Base-by-base conservation (phyloP, 352 stramenopile genomes). In the Nothophytophthora sp. region DNA sequence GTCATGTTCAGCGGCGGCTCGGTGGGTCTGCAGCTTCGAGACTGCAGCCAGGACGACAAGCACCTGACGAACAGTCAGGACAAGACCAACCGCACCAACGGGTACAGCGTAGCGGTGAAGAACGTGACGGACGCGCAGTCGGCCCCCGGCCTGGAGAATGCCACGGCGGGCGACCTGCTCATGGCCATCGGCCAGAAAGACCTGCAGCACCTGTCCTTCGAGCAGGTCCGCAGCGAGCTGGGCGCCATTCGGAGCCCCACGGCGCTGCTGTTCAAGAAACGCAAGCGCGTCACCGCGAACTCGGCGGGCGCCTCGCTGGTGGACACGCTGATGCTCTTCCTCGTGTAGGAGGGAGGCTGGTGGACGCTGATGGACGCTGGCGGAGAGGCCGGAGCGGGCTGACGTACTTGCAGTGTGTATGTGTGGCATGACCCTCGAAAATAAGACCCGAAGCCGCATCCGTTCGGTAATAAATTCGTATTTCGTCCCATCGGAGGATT, bases 151-250 rank as follows among this genome's bases (percentile, higher is more conserved):
- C 56, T 89, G 37, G 76, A 91, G 36, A 68, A 80, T 33, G 76
- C 68, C 37, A 60, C 50, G 11, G 39, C 65, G 0, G 78, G 78
- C 15, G 81, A 91, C 50, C 55, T 88, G 64, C 73, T 91, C 38
- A 85, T 92, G 58, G 81, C 76, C 23, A 88, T 92, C 32, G 81
- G 69, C 23, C 62, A 63, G 29, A 70, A 55, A 33, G 81, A 92
- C 56, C 50, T 92, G 50, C 76, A 89, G 60, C 69, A 81, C 61
- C 41, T 82, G 40, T 46, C 63, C 16, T 89, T 88, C 33, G 72
- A 90, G 6, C 55, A 87, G 13, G 76, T 92, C 16, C 70, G 80
- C 41, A 52, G 36, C 16, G 63, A 78, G 34, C 59, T 92, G 13
- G 49, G 39, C 5, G 43, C 40, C 22, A 85, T 92, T 35, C 64